phyloP scores from a whole-genome alignment of 768 basidiomycete species.

The Leucocoprinus leucothites region DNA sequence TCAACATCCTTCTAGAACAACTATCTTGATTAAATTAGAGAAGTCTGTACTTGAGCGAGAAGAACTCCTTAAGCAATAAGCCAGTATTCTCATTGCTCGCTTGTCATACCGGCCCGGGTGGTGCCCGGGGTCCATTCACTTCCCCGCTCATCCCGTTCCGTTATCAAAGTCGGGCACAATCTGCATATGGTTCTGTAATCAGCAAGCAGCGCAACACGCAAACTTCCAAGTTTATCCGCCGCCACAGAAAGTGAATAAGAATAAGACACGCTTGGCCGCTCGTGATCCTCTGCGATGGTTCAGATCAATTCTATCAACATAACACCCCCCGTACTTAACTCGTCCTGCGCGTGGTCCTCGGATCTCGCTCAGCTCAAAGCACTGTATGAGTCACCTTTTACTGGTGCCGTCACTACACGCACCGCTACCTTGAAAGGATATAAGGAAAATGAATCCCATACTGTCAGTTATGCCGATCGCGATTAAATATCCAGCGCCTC shows the following conservation, averaged over 20 bases:
- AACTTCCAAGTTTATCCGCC: neutral
- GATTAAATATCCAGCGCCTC: neutral
- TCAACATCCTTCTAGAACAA: slow-evolving; percentile 79
- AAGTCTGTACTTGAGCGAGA: slow-evolving; percentile 91
- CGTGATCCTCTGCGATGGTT: slow-evolving; percentile 36
- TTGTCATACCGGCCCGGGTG: neutral
- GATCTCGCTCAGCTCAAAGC: slow-evolving; percentile 58
- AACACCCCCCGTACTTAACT: slow-evolving; percentile 68
- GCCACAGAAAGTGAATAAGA: neutral
- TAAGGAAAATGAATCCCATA: slow-evolving; percentile 58
- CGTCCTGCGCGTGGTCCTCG: slow-evolving; percentile 82
- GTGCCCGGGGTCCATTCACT: slow-evolving; percentile 3
- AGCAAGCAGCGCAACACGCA: neutral
- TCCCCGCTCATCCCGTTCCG: neutral
- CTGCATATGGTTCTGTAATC: slow-evolving; percentile 4
- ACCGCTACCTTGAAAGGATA: slow-evolving; percentile 74
- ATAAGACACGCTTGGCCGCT: neutral
- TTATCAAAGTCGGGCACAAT: too few species aligned
- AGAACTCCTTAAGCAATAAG: slow-evolving; percentile 72
- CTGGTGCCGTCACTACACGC: slow-evolving; percentile 79
- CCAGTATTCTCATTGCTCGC: neutral
- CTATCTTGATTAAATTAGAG: slow-evolving; percentile 97
- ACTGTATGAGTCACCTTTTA: slow-evolving; percentile 64
- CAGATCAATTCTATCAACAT: slow-evolving; percentile 53
- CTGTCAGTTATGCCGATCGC: slow-evolving; percentile 35